Conservation (phyloP, 2,329 filamentous ascomycete species). For the Phialophora tarda region DNA sequence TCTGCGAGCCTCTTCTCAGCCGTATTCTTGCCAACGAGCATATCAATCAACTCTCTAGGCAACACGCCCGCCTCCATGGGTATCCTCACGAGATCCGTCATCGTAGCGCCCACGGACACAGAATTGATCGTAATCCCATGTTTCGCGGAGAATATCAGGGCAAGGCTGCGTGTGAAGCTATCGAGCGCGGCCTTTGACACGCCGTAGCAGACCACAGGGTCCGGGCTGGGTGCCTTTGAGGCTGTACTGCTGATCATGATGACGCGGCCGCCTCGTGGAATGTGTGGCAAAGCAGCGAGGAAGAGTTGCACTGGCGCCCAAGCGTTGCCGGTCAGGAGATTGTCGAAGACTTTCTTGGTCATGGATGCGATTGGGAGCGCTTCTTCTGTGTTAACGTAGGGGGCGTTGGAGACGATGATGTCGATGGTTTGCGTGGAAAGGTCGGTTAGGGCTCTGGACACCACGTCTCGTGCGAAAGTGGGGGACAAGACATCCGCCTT, state of each 20-base stretch:
- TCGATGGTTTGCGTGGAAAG: constrained; percentile 17
- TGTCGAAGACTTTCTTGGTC: constrained; percentile 17
- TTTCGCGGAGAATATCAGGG: constrained; percentile 10
- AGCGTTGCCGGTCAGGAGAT: constrained; percentile 21
- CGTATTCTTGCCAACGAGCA: constrained; percentile 6
- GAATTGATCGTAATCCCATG: constrained; percentile 27
- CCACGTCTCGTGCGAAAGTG: constrained; percentile 18
- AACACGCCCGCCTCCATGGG: constrained; percentile 11
- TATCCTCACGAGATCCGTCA: constrained; percentile 10
- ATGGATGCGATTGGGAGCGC: neutral
- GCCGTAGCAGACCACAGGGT: constrained; percentile 17
- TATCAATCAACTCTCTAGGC: neutral
- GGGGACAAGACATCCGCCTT: constrained; percentile 16
- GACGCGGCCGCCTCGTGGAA: constrained; percentile 18
- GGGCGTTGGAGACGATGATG: constrained; percentile 22
- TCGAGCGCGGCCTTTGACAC: constrained; percentile 24
- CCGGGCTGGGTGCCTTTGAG: constrained; percentile 8
- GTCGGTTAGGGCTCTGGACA: neutral
- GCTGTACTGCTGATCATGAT: constrained; percentile 17
- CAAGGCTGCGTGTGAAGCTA: constrained; percentile 17
- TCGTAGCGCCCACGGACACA: constrained; percentile 11
- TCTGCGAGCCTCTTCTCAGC: constrained; percentile 13
- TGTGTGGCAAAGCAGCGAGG: constrained; percentile 12
- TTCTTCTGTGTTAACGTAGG: constrained; percentile 2
- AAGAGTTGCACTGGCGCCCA: constrained; percentile 21